These are phyloP conservation scores for Colletotrichum lini DNA, from an alignment of 2,329 filamentous ascomycete genomes.

Conservation along the genomic window DNA sequence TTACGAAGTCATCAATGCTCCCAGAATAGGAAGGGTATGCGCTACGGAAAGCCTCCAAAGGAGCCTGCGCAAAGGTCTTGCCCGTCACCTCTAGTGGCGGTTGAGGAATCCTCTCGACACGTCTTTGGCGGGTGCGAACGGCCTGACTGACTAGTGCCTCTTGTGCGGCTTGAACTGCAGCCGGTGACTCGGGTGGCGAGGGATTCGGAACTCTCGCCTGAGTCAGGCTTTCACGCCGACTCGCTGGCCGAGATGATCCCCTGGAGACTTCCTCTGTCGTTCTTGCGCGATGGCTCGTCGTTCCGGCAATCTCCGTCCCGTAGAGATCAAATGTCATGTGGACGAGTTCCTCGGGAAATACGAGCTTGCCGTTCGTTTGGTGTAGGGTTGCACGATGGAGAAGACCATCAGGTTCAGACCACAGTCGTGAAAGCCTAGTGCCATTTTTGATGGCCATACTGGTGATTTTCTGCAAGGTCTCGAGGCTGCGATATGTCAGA, in stretches of 20 bases:
- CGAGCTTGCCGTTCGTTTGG: conserved; percentile 14
- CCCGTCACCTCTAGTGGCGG: background rate
- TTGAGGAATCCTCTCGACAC: background rate
- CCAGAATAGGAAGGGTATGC: conserved; percentile 62
- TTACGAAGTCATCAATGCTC: conserved; percentile 58
- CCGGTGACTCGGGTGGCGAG: background rate
- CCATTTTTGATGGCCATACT: conserved; percentile 18
- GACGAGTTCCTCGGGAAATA: conserved; percentile 25
- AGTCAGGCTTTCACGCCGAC: background rate
- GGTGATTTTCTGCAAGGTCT: conserved; percentile 18
- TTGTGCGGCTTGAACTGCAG: background rate
- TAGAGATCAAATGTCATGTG: conserved; percentile 17
- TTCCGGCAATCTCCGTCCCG: conserved; percentile 1
- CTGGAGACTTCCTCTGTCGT: background rate
- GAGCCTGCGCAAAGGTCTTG: conserved; percentile 42
- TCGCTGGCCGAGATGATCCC: background rate
- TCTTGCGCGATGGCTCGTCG: conserved; percentile 1
- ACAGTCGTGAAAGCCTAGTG: conserved; percentile 25
- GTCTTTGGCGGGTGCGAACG: background rate
- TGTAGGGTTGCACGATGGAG: conserved; percentile 19
- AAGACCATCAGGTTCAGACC: conserved; percentile 29
- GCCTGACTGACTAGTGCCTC: background rate
- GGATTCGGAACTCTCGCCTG: background rate
- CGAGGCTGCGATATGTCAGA: conserved; percentile 25
- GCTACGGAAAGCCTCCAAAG: conserved; percentile 56